Conservation (phyloP, 768 basidiomycete species). For the Boletus fagicola region DNA sequence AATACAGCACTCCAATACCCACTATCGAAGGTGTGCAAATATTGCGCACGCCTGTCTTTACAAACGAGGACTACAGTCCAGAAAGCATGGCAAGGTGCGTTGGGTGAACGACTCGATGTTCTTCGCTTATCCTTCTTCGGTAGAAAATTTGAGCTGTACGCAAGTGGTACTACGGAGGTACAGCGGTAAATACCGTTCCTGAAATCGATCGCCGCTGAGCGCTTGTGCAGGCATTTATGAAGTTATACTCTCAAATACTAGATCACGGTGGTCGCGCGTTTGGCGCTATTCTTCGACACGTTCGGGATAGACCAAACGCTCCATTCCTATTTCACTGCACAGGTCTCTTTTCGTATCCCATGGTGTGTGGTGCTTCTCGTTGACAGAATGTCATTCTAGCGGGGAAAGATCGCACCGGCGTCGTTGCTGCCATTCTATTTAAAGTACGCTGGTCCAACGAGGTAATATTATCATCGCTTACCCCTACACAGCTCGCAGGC, state of each 20-base stretch:
- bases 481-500: conserved; percentile 57
- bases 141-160: conserved; percentile 57
- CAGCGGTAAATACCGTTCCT: background rate
- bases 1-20: conserved; percentile 67
- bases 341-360: conserved; percentile 30
- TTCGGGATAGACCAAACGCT: conserved; percentile 65
- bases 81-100: conserved; percentile 83
- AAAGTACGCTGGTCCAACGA: conserved; percentile 42
- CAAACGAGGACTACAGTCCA: conserved; percentile 76
- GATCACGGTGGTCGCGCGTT: conserved; percentile 70
- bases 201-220: background rate
- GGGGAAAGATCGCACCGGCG: conserved; percentile 81
- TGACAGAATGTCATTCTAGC: conserved; percentile 37
- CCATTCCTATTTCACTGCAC: conserved; percentile 78
- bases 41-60: conserved; percentile 59
- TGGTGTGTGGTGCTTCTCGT: background rate
- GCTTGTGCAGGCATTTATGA: conserved; percentile 65
- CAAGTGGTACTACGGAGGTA: conserved; percentile 79
- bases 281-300: conserved; percentile 67
- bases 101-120: conserved; percentile 19
- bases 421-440: conserved; percentile 69
- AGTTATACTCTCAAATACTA: conserved; percentile 77
- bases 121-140: conserved; percentile 12
- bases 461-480: background rate
- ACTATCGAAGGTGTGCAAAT: conserved; percentile 61